Conservation (phyloP, 257 asterid genomes). For the Striga asiatica region DNA sequence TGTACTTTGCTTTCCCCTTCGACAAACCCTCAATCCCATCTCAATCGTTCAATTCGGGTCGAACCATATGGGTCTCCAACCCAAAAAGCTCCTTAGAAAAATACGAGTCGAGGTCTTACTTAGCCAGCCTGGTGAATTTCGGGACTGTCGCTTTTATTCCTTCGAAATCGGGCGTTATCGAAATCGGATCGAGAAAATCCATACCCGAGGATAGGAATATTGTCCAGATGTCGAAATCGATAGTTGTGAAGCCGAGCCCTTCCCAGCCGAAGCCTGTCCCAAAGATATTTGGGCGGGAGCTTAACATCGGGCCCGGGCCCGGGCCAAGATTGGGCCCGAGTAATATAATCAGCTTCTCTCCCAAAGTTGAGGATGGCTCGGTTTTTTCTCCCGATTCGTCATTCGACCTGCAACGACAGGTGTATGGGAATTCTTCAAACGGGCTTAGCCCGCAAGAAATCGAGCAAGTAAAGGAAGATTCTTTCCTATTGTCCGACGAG, state of each 20-base stretch:
- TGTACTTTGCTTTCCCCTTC: conserved; percentile 80
- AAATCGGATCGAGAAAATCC: conserved; percentile 59
- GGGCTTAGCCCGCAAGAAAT: conserved; percentile 21
- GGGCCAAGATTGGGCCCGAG: conserved; percentile 66
- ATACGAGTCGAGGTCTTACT: conserved; percentile 62
- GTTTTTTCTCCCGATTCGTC: conserved; percentile 40
- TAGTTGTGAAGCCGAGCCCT: conserved; percentile 36
- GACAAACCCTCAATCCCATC: conserved; percentile 92
- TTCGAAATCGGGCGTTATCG: conserved; percentile 75
- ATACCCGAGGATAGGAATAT: conserved; percentile 48
- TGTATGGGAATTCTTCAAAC: conserved; percentile 48
- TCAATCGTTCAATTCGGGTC: conserved; percentile 79
- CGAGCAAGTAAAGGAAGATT: conserved; percentile 36
- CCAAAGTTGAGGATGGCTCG: conserved; percentile 53
- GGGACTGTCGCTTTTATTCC: conserved; percentile 63
- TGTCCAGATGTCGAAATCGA: conserved; percentile 46
- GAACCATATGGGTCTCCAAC: conserved; percentile 75
- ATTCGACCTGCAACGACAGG: conserved; percentile 37
- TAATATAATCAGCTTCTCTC: conserved; percentile 62
- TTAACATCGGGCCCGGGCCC: conserved; percentile 46
- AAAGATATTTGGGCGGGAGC: conserved; percentile 67
- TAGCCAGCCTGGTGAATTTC: conserved; percentile 53
- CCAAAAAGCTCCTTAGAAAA: conserved; percentile 40
- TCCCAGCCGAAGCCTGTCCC: conserved; percentile 40
- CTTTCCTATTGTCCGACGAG: conserved; percentile 43